A percentile compares a stretch with the other conserved stretches of the same genome.
These are phyloP conservation scores for Liquidambar formosana DNA, from an alignment of 164 flowering plant genomes.

Conservation along the genomic window DNA sequence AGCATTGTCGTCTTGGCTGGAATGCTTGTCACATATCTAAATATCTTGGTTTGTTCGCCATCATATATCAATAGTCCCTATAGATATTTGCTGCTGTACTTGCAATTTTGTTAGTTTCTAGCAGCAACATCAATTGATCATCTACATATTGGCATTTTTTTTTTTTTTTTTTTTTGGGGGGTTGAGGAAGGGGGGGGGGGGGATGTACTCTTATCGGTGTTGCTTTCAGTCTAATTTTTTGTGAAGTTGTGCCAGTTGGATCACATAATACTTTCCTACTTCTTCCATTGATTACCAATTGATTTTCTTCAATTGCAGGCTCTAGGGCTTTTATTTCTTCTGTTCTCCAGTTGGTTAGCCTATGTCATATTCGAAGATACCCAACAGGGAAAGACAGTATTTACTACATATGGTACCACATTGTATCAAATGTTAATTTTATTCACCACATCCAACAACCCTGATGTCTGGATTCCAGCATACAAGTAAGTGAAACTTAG, in stretches of 20 bases:
- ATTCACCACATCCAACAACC: slow-evolving; percentile 96
- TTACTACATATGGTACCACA: slow-evolving; percentile 78
- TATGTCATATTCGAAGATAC: slow-evolving; percentile 97
- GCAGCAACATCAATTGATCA: too few relatives aligned
- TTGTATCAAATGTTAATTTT: slow-evolving; percentile 89
- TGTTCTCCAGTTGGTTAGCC: slow-evolving; percentile 93
- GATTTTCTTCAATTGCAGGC: slow-evolving; percentile 56
- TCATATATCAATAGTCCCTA: background rate
- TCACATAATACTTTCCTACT: background rate
- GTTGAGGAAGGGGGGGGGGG: too few relatives aligned
- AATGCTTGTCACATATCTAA: slow-evolving; percentile 81
- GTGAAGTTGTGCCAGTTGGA: background rate
- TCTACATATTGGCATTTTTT: background rate
- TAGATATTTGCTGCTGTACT: background rate
- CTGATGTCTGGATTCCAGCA: slow-evolving; percentile 98
- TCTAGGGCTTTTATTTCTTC: slow-evolving; percentile 68
- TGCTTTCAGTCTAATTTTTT: background rate
- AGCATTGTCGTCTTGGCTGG: slow-evolving; percentile 67
- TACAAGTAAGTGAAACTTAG: slow-evolving; percentile 74
- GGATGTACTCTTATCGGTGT: background rate
- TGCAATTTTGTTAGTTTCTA: background rate
- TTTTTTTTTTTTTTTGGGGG: too few relatives aligned
- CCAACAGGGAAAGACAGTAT: slow-evolving; percentile 56
- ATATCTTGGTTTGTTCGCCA: slow-evolving; percentile 64
- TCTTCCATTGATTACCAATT: slow-evolving; percentile 3